Percentiles rank a stretch among this genome's conserved stretches.
Evolutionary conservation across 1,284 basidiomycete genomes (phyloP).

Genomic region (Austroboletus novae-zelandiae): DNA sequence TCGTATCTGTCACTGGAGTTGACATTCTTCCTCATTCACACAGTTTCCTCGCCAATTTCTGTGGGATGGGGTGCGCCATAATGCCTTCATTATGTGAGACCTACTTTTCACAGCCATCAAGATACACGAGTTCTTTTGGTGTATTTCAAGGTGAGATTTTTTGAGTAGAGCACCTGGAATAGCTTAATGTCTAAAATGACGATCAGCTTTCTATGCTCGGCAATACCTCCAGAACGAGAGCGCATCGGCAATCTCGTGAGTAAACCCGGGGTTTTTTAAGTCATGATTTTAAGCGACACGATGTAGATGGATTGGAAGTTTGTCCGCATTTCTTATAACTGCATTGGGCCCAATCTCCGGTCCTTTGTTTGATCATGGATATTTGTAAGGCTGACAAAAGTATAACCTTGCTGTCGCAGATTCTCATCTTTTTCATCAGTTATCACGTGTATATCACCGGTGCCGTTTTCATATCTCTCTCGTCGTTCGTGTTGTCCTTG

Average conservation of each 20-base stretch:
- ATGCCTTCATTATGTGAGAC: background rate
- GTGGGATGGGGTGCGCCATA: conserved; percentile 24
- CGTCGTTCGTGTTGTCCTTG: conserved; percentile 38
- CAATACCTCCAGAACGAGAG: conserved; percentile 33
- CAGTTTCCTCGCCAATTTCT: conserved; percentile 30
- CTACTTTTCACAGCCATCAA: conserved; percentile 2
- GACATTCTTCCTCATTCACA: background rate
- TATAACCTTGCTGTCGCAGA: background rate
- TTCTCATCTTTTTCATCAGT: conserved; percentile 3
- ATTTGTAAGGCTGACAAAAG: conserved; percentile 25
- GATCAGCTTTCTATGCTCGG: conserved; percentile 26
- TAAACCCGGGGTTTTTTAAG: background rate
- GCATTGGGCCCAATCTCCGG: conserved; percentile 27
- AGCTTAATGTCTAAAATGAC: background rate
- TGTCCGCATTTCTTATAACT: conserved; percentile 17
- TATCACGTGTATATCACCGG: conserved; percentile 18
- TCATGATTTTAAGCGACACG: background rate
- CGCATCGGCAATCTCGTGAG: conserved; percentile 32
- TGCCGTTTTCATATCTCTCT: conserved; percentile 25
- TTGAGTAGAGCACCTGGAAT: background rate
- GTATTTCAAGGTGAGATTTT: conserved; percentile 33
- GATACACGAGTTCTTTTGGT: conserved; percentile 28
- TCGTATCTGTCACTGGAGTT: background rate
- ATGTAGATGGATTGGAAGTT: conserved; percentile 32
- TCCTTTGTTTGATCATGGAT: conserved; percentile 29